phyloP scores from a whole-genome alignment of 1,139 yeast genomes.

The Hyphopichia wangnamkhiaoensis region DNA sequence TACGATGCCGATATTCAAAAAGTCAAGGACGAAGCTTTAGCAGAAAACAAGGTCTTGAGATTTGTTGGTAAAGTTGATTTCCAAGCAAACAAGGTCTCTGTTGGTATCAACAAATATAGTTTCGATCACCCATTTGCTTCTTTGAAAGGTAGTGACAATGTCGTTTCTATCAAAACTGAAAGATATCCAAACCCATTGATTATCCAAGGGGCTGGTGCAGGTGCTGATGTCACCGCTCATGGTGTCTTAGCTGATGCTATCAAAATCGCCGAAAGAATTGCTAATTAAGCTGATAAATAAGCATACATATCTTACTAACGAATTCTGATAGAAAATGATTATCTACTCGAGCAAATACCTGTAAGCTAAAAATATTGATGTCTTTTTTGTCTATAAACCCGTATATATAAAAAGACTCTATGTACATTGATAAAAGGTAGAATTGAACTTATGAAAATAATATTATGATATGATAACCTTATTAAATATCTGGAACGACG shows the following conservation, averaged over 20 bases:
- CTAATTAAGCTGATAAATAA: slow-evolving; percentile 22
- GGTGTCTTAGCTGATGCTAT: slow-evolving; percentile 94
- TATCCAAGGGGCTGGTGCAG: slow-evolving; percentile 99
- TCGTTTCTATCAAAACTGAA: slow-evolving; percentile 84
- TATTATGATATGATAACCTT: background rate
- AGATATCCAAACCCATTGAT: slow-evolving; percentile 92
- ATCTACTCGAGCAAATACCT: too few species aligned
- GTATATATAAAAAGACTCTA: background rate
- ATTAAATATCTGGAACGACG: slow-evolving; percentile 1
- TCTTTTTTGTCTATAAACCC: background rate
- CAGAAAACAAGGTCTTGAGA: slow-evolving; percentile 83
- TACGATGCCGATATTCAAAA: slow-evolving; percentile 79
- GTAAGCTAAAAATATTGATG: too few species aligned
- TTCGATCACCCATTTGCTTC: slow-evolving; percentile 94
- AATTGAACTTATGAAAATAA: background rate
- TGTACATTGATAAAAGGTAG: background rate
- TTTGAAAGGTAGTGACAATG: slow-evolving; percentile 93
- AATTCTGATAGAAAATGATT: too few species aligned
- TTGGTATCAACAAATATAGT: slow-evolving; percentile 84
- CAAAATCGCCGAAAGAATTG: slow-evolving; percentile 85
- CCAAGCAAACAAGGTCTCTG: slow-evolving; percentile 65
- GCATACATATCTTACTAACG: too few species aligned
- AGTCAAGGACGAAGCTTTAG: slow-evolving; percentile 77
- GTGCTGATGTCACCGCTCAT: slow-evolving; percentile 98
- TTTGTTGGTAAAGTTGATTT: slow-evolving; percentile 91